These are phyloP conservation scores for Scopulariopsis brevicaulis DNA, from an alignment of 2,329 filamentous ascomycete species.

Conservation along the genomic window DNA sequence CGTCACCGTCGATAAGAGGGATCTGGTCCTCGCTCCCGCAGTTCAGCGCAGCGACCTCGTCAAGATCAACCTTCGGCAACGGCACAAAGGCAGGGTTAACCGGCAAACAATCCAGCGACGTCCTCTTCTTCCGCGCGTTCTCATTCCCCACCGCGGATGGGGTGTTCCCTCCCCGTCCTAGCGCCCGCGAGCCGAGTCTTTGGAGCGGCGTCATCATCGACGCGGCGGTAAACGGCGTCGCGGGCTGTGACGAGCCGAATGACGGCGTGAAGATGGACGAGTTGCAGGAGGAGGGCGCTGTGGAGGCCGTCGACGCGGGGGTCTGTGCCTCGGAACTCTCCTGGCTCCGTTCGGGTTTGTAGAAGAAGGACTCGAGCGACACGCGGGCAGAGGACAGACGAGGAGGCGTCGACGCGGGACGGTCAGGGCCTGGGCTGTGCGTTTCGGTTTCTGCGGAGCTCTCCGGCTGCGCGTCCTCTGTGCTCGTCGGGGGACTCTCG, in stretches of 20 bases:
- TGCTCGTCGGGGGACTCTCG: neutral
- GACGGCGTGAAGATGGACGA: slow-evolving; percentile 19
- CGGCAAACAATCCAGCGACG: neutral
- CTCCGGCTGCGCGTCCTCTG: neutral
- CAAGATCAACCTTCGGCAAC: slow-evolving; percentile 39
- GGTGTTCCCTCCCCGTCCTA: slow-evolving; percentile 16
- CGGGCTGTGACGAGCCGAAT: slow-evolving; percentile 15
- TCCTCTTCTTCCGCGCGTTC: neutral
- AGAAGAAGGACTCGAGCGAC: slow-evolving; percentile 5
- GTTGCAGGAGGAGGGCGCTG: slow-evolving; percentile 20
- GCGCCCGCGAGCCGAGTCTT: slow-evolving; percentile 35
- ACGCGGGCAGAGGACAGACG: neutral
- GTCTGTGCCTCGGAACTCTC: neutral
- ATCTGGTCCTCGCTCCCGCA: slow-evolving; percentile 47
- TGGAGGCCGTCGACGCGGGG: slow-evolving; percentile 12
- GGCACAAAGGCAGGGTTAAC: slow-evolving; percentile 44
- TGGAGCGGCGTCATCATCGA: slow-evolving; percentile 39
- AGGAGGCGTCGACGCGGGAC: neutral
- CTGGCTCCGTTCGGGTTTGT: neutral
- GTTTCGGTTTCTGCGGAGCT: neutral
- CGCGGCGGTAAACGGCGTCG: slow-evolving; percentile 26
- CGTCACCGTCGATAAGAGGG: slow-evolving; percentile 11
- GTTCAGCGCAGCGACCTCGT: slow-evolving; percentile 41
- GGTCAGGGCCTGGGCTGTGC: neutral
- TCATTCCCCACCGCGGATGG: neutral